Evolutionary conservation across 1,139 yeast species (phyloP).

Genomic region (Torulaspora globosa): DNA sequence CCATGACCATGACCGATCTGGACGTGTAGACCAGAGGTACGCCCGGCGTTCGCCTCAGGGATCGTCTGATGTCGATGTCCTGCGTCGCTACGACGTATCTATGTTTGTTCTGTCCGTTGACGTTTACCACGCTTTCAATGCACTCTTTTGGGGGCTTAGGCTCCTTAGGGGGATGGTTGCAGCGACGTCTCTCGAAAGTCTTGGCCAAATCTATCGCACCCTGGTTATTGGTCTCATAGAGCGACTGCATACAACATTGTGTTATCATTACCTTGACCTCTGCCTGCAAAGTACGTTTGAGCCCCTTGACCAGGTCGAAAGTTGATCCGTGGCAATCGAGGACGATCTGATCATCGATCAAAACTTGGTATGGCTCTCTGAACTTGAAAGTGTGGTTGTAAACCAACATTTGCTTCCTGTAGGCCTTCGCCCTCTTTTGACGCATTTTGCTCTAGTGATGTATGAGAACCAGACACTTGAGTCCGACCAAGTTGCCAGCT

Average conservation of each 20-base stretch:
- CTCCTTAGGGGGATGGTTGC: constrained; percentile 56
- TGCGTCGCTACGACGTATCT: constrained; percentile 88
- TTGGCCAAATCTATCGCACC: constrained; percentile 76
- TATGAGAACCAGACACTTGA: not conserved
- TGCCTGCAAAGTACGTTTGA: constrained; percentile 76
- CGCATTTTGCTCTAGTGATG: constrained; percentile 53
- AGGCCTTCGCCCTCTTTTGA: constrained; percentile 91
- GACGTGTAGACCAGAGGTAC: constrained; percentile 84
- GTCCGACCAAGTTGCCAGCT: not conserved
- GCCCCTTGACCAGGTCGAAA: constrained; percentile 72
- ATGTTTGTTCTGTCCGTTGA: constrained; percentile 77
- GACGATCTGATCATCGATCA: constrained; percentile 77
- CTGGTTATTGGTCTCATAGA: constrained; percentile 68
- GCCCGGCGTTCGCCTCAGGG: constrained; percentile 75
- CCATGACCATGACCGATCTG: constrained; percentile 93
- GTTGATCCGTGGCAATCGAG: constrained; percentile 60
- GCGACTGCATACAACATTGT: constrained; percentile 88
- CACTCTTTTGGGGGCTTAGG: constrained; percentile 74
- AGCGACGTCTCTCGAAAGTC: constrained; percentile 72
- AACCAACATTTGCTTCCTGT: constrained; percentile 86
- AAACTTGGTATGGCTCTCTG: constrained; percentile 87
- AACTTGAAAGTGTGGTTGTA: constrained; percentile 83
- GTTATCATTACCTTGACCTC: constrained; percentile 92
- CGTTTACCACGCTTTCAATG: constrained; percentile 63
- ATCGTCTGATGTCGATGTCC: constrained; percentile 60